These are phyloP conservation scores for Zarea fungicola DNA, from an alignment of 2,329 filamentous ascomycete species.

Conservation along the genomic window DNA sequence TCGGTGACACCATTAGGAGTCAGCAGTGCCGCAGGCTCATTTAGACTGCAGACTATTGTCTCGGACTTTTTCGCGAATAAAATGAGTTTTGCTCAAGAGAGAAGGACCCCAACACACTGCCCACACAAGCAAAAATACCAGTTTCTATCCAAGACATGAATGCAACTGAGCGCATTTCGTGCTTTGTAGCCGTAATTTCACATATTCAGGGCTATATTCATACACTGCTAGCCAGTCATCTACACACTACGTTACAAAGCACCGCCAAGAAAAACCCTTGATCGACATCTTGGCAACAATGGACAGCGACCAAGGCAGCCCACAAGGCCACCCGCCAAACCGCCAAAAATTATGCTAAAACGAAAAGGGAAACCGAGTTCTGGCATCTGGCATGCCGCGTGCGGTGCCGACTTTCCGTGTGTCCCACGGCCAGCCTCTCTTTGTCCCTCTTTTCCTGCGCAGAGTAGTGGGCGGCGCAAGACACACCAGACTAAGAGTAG, in stretches of 20 bases:
- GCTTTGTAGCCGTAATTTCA: too few relatives aligned
- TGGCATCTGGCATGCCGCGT: background rate
- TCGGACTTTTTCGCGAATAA: background rate
- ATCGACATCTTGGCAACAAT: constrained; percentile 13
- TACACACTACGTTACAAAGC: background rate
- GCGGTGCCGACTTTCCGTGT: too few relatives aligned
- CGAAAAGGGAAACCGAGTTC: background rate
- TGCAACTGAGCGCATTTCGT: constrained; percentile 4
- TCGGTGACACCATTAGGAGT: too few relatives aligned
- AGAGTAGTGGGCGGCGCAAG: too few relatives aligned
- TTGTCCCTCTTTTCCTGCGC: too few relatives aligned
- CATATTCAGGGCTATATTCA: too few relatives aligned
- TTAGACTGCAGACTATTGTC: background rate
- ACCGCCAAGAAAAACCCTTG: constrained; percentile 10
- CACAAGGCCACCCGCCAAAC: constrained; percentile 1
- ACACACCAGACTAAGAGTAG: too few relatives aligned
- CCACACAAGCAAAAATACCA: background rate
- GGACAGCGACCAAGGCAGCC: background rate
- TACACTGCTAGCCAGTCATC: background rate
- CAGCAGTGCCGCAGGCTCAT: background rate
- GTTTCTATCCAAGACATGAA: background rate
- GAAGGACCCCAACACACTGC: background rate
- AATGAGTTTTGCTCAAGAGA: too few relatives aligned
- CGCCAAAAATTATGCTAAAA: background rate
- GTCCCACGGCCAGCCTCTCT: too few relatives aligned